Conservation (phyloP, 106 monocot species). For the Acorus gramineus region DNA sequence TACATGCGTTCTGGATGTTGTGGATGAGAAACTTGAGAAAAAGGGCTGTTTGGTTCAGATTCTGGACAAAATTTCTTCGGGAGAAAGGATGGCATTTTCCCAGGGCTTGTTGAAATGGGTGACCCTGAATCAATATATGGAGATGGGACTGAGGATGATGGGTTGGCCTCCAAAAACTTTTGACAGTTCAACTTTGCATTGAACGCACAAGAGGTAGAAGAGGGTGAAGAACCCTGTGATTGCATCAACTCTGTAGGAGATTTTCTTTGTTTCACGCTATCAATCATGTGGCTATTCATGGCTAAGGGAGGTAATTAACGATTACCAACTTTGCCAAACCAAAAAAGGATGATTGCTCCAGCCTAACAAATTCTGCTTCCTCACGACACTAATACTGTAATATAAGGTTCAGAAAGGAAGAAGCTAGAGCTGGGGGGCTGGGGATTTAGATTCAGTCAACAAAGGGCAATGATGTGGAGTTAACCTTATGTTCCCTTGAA, state of each 20-base stretch:
- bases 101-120: constrained; percentile 7
- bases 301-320: not conserved
- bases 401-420: too few relatives aligned
- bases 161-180: constrained; percentile 2
- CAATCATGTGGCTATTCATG: constrained; percentile 24
- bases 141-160: constrained; percentile 10
- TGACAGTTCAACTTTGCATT: not conserved
- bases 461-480: too few relatives aligned
- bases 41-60: constrained; percentile 15
- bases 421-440: too few relatives aligned
- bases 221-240: constrained; percentile 9
- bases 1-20: constrained; percentile 30
- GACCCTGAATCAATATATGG: constrained; percentile 7
- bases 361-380: too few relatives aligned
- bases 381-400: too few relatives aligned
- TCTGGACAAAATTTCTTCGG: constrained; percentile 14
- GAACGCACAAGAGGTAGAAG: constrained; percentile 9
- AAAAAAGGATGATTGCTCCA: not conserved
- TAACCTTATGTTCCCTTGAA: too few relatives aligned
- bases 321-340: not conserved
- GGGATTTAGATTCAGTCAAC: too few relatives aligned
- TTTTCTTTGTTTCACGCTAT: constrained; percentile 20
- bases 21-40: constrained; percentile 24
- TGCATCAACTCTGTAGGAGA: constrained; percentile 15
- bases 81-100: constrained; percentile 2